Conservation (phyloP, 176 grass and related monocot species). For the Oryza glumipatula region DNA sequence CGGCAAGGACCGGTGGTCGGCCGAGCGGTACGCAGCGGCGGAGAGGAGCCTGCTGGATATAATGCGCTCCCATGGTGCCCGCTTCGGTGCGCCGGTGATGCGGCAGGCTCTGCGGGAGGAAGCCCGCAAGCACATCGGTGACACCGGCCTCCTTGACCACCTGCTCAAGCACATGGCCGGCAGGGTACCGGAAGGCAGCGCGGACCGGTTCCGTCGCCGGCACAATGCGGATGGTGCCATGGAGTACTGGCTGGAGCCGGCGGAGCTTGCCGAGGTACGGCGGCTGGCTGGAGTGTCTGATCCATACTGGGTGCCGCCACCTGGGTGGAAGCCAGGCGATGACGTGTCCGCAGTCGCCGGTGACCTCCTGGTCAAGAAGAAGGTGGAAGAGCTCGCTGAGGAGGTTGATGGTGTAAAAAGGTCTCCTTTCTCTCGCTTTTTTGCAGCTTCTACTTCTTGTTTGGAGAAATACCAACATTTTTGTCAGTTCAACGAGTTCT, state of each 20-base stretch:
- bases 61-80: slow-evolving; percentile 56
- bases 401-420: slow-evolving; percentile 59
- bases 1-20: slow-evolving; percentile 76
- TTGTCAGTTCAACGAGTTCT: background rate
- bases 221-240: slow-evolving; percentile 89
- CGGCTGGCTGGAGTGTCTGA: slow-evolving; percentile 67
- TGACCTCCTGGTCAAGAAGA: slow-evolving; percentile 59
- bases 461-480: slow-evolving; percentile 6
- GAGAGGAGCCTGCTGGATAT: slow-evolving; percentile 72
- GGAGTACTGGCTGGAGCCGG: slow-evolving; percentile 97
- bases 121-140: slow-evolving; percentile 85
- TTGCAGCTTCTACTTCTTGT: background rate
- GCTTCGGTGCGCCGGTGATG: slow-evolving; percentile 60
- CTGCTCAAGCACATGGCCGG: slow-evolving; percentile 88
- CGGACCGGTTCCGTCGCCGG: slow-evolving; percentile 67
- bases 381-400: slow-evolving; percentile 63
- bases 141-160: slow-evolving; percentile 93
- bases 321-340: slow-evolving; percentile 79
- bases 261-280: slow-evolving; percentile 62
- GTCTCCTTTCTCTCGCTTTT: slow-evolving; percentile 12
- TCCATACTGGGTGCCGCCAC: slow-evolving; percentile 76
- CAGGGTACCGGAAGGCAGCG: slow-evolving; percentile 59
- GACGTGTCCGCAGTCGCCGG: slow-evolving; percentile 45
- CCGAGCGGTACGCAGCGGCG: slow-evolving; percentile 69
- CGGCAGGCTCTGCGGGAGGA: slow-evolving; percentile 69